phyloP scores from a whole-genome alignment of 1,139 yeast species.

The Kodamaea anthophila region DNA sequence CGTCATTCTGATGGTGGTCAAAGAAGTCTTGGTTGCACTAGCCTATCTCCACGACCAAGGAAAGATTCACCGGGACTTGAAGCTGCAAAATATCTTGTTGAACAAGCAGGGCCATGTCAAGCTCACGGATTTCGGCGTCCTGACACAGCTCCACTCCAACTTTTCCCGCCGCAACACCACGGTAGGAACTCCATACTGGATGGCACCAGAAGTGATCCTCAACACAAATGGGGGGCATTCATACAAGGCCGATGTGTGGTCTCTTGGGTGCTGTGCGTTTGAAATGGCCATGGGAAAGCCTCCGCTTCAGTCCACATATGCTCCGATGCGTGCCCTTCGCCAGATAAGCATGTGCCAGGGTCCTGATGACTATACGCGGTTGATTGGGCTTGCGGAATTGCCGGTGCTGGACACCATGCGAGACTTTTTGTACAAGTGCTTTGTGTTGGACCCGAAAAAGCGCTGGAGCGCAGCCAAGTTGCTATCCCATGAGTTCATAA shows the following conservation, averaged over 20 bases:
- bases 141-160: slow-evolving; percentile 77
- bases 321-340: slow-evolving; percentile 73
- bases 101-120: slow-evolving; percentile 71
- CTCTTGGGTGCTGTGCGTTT: slow-evolving; percentile 84
- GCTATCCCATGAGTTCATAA: slow-evolving; percentile 56
- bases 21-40: slow-evolving; percentile 62
- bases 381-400: slow-evolving; percentile 25
- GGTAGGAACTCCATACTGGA: slow-evolving; percentile 98
- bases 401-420: slow-evolving; percentile 25
- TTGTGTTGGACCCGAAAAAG: slow-evolving; percentile 52
- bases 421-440: slow-evolving; percentile 61
- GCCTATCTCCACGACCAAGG: slow-evolving; percentile 69
- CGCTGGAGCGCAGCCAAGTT: slow-evolving; percentile 56
- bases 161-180: slow-evolving; percentile 78
- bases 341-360: slow-evolving; percentile 36
- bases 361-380: slow-evolving; percentile 27
- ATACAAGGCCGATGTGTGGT: slow-evolving; percentile 92
- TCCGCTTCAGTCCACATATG: slow-evolving; percentile 61
- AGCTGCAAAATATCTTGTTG: slow-evolving; percentile 77
- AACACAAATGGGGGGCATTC: slow-evolving; percentile 76
- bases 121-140: slow-evolving; percentile 95
- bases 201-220: slow-evolving; percentile 95
- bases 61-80: slow-evolving; percentile 80
- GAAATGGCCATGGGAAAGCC: slow-evolving; percentile 83
- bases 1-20: slow-evolving; percentile 50